These are phyloP conservation scores for Podaxis sp. DNA, from an alignment of 768 basidiomycete species.

Conservation along the genomic window DNA sequence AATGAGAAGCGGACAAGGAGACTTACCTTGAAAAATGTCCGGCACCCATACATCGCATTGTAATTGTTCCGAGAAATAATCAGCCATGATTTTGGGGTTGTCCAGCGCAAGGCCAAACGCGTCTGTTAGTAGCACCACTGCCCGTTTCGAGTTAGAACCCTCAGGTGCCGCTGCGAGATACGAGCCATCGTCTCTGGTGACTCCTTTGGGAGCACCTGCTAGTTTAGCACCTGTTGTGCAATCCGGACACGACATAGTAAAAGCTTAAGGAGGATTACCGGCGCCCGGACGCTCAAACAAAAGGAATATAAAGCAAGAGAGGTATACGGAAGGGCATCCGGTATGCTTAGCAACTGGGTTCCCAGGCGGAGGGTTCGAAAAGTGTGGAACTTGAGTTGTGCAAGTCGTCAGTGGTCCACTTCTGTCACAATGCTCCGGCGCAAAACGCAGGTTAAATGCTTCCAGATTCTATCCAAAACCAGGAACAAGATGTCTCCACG, in stretches of 20 bases:
- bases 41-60: constrained; percentile 62
- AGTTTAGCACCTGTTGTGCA: constrained; percentile 41
- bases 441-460: too few species aligned
- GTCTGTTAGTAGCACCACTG: constrained; percentile 52
- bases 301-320: not conserved
- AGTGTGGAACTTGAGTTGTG: too few species aligned
- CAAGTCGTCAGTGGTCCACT: too few species aligned
- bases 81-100: constrained; percentile 56
- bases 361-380: too few species aligned
- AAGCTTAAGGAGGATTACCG: not conserved
- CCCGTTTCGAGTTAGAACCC: constrained; percentile 22
- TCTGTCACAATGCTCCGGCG: too few species aligned
- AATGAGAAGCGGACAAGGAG: constrained; percentile 21
- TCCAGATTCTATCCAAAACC: too few species aligned
- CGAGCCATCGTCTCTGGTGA: constrained; percentile 29
- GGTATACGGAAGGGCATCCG: too few species aligned
- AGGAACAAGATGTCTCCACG: too few species aligned
- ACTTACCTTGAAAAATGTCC: constrained; percentile 54
- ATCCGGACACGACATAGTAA: constrained; percentile 33
- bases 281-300: not conserved
- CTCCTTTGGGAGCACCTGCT: constrained; percentile 40
- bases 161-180: constrained; percentile 34
- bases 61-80: constrained; percentile 42
- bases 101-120: constrained; percentile 49
- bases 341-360: too few species aligned